Evolutionary conservation across 345 rosid genomes (phyloP), one percentile per base, ranked within the genome.

Genomic region (Barbarea vulgaris): DNA sequence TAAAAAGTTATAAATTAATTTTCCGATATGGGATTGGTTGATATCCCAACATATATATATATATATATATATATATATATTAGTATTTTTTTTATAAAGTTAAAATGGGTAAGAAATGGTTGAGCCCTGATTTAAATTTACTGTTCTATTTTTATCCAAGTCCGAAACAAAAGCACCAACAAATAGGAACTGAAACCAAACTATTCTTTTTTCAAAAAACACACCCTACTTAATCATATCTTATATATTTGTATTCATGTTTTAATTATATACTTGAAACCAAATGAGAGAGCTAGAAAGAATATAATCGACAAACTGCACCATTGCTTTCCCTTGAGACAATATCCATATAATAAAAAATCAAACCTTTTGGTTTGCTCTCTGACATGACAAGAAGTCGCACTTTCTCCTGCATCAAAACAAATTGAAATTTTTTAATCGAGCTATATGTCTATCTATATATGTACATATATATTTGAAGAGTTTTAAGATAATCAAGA

Each of bases 201-300:
- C 11, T 19, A 68, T n/a, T 36, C 3, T 9, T 10, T 1, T 7
- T 1, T 0, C 8, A 36, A 18, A 5, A 30, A 25, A 65, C 3
- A 18, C 44, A 50, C 47, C 28, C 4, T 48, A 39, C 18, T 55
- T 55, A 56, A 42, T 54, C 44, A 30, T 56, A 55, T 55, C 44
- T 44, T 69, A 25, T 27, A 27, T 41, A 25, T 34, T 57, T 42
- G 0, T 6, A 12, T 15, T 22, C 48, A 47, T 59, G 9, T 34
- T 30, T 62, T 56, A 54, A 15, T 47, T 31, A 44, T 31, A 52
- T 64, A 73, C 64, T 64, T 73, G 1, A 53, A 42, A 63, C 18
- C 25, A 73, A 55, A 63, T 53, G 18, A 41, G 25, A 73, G 42
- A 18, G 69, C 30, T 18, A 27, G 5, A 6, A 53, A 24, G 7